Conservation (phyloP, 2,329 filamentous ascomycete genomes). For the Botrytis porri region DNA sequence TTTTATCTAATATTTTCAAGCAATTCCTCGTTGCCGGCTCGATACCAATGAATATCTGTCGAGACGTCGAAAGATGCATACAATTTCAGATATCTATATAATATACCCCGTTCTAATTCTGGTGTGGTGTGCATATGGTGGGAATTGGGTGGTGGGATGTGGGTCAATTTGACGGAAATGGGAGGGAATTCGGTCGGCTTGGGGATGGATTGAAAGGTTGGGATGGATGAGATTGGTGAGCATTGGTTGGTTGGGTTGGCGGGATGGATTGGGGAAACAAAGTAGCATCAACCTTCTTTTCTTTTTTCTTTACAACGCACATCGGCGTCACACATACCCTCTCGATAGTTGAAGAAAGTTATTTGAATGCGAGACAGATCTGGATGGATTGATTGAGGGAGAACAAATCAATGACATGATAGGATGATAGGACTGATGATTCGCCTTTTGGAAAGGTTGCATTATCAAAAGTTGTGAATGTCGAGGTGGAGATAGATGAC, state of each 20-base stretch:
- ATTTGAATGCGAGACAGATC: background rate
- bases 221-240: background rate
- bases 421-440: background rate
- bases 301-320: background rate
- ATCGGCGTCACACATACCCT: background rate
- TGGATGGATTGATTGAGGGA: background rate
- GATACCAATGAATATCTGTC: background rate
- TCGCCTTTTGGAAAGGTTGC: slow-evolving; percentile 1
- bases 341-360: background rate
- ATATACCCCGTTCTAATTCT: slow-evolving; percentile 13
- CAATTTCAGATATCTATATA: slow-evolving; percentile 7
- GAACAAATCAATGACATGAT: background rate
- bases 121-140: background rate
- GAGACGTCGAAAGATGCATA: background rate
- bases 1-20: slow-evolving; percentile 2
- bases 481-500: background rate
- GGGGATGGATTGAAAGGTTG: background rate
- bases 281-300: background rate
- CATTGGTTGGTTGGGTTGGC: background rate
- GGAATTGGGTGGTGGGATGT: background rate
- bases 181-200: background rate
- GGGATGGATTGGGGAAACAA: background rate
- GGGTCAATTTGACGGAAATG: background rate
- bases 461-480: background rate
- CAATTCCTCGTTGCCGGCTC: background rate